Evolutionary conservation across 2,329 filamentous ascomycete genomes (phyloP), one percentile per base, ranked within the genome.

Genomic region (Penicillium italicum): DNA sequence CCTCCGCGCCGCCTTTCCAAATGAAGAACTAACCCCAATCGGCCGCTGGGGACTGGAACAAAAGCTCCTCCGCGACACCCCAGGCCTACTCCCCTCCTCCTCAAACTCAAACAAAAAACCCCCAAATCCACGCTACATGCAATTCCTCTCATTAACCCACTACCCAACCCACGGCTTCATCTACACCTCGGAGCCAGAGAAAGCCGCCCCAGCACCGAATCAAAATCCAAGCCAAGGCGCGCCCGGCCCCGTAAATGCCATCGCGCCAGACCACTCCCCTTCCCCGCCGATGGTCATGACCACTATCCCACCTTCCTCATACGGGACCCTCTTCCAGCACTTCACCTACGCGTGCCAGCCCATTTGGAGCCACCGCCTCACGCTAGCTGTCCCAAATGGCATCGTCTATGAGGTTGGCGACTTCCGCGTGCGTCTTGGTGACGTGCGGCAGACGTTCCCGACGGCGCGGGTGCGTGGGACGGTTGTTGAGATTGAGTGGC

Each of bases 401-500:
- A 60, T 68, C 5, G 69, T 71, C 46, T 77, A 75, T 47, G 75
- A 77, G 34, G 63, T 77, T 6, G 74, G 70, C 8, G 75, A 77
- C 48, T 78, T 77, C 61, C 69, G 73, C 7, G 68, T 78, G 12
- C 69, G 76, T 2, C 50, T 77, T 10, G 76, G 75, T 12, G 76
- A 78, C 34, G 70, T 78, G 51, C 69, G 73, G 5, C 75, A 77
- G 61, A 74, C 69, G 33, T 66, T 67, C 36, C 74, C 74, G 14
- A 63, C 63, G 24, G 71, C 62, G 9, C 63, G 74, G 18, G 58
- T 70, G 10, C 72, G 74, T n/a, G 76, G 76, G 0, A 73, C 73
- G 2, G 67, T 77, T n/a, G 68, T 77, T n/a, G 75, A 78, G 60
- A 70, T 77, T 31, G 74, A 76, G 55, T 78, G 74, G 70, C 62